phyloP scores from a whole-genome alignment of 2,329 filamentous ascomycete genomes.

The Metarhizium robertsii region DNA sequence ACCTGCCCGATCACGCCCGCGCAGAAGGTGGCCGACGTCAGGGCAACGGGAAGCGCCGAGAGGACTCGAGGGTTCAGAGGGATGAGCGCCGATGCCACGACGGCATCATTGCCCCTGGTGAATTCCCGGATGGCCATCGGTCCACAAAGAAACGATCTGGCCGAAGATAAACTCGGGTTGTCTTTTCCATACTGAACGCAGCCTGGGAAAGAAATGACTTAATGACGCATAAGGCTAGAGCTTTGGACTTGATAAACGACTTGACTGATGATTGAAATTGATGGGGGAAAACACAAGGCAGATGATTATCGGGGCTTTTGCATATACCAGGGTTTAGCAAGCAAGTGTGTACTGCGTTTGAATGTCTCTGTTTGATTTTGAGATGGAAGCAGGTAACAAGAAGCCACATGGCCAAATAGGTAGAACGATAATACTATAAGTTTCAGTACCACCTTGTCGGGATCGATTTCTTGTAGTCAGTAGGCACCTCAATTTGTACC shows the following conservation, averaged over 20 bases:
- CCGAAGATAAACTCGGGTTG: neutral
- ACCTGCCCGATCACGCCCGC: slow-evolving; percentile 32
- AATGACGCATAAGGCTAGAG: neutral
- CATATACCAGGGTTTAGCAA: neutral
- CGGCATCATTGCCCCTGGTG: neutral
- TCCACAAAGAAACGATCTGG: neutral
- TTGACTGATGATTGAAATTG: neutral
- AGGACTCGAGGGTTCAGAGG: slow-evolving; percentile 5
- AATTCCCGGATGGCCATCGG: neutral
- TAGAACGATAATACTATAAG: too few relatives aligned
- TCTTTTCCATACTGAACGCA: neutral
- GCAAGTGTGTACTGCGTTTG: neutral
- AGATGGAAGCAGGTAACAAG: neutral
- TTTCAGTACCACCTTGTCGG: too few relatives aligned
- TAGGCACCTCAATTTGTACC: too few relatives aligned
- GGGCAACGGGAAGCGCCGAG: slow-evolving; percentile 32
- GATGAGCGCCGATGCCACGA: neutral
- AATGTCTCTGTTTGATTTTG: neutral
- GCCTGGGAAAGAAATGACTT: neutral
- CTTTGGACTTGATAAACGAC: neutral
- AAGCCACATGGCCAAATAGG: neutral
- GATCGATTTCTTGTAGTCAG: too few relatives aligned
- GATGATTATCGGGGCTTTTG: neutral
- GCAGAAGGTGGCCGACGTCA: slow-evolving; percentile 45
- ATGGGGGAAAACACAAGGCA: neutral